Evolutionary conservation across 2,329 filamentous ascomycete genomes (phyloP).

Genomic region (Phoma sp.): DNA sequence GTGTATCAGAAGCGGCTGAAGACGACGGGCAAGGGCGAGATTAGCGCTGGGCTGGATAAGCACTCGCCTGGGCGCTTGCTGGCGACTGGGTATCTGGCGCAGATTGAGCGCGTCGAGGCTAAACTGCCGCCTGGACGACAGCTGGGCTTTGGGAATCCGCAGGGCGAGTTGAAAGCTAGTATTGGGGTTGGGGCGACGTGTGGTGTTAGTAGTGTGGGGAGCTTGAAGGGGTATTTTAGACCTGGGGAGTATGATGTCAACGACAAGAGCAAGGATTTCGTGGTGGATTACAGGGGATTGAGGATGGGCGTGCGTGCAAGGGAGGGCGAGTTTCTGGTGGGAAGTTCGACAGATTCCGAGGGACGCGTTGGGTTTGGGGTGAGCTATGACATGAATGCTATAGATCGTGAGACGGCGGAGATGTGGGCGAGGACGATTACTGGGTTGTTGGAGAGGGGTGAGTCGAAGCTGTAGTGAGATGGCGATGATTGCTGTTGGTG

Average conservation of each 20-base stretch:
- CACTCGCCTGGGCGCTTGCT: conserved; percentile 52
- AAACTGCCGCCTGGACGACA: conserved; percentile 44
- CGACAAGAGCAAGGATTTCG: conserved; percentile 44
- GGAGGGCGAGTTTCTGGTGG: conserved; percentile 57
- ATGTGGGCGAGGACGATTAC: conserved; percentile 44
- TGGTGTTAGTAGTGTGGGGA: conserved; percentile 55
- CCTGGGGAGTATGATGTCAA: conserved; percentile 35
- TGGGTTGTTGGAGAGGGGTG: conserved; percentile 37
- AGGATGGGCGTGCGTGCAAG: conserved; percentile 53
- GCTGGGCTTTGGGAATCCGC: conserved; percentile 40
- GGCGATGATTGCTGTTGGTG: too few relatives aligned
- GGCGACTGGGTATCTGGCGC: conserved; percentile 53
- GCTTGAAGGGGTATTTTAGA: conserved; percentile 44
- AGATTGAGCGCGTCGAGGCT: conserved; percentile 48
- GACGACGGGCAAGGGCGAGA: not conserved
- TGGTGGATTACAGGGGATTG: conserved; percentile 49
- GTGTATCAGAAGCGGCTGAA: conserved; percentile 55
- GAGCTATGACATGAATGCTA: conserved; percentile 52
- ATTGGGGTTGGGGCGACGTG: conserved; percentile 51
- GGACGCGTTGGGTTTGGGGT: conserved; percentile 50
- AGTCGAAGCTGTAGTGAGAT: conserved; percentile 6
- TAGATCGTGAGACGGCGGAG: conserved; percentile 40
- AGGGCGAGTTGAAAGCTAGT: conserved; percentile 47
- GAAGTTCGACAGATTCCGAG: conserved; percentile 48
- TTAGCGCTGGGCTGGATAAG: conserved; percentile 35